These are phyloP conservation scores for Penicillium simplicissimum DNA, from an alignment of 495 filamentous ascomycete genomes.

Conservation along the genomic window DNA sequence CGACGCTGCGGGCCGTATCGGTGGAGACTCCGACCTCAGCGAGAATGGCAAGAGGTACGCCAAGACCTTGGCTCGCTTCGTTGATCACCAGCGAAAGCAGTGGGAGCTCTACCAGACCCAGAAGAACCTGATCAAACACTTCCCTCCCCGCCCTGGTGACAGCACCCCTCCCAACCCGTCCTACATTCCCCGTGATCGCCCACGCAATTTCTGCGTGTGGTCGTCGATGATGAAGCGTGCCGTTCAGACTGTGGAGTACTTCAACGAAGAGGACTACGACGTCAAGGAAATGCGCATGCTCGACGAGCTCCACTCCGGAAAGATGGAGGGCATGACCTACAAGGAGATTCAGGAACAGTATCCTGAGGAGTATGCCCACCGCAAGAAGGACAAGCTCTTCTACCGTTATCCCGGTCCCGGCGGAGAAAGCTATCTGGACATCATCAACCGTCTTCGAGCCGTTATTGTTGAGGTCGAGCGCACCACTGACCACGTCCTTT, in stretches of 20 bases:
- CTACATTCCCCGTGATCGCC: conserved; percentile 54
- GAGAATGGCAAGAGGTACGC: conserved; percentile 73
- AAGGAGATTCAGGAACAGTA: conserved; percentile 75
- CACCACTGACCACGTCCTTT: conserved; percentile 90
- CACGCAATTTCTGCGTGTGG: conserved; percentile 97
- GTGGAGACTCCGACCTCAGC: conserved; percentile 81
- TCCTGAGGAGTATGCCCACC: conserved; percentile 74
- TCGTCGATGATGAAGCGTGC: conserved; percentile 92
- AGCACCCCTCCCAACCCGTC: conserved; percentile 93
- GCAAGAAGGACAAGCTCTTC: conserved; percentile 78
- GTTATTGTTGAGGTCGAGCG: conserved; percentile 97
- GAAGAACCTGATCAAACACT: conserved; percentile 65
- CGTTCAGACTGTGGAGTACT: conserved; percentile 79
- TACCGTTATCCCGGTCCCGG: conserved; percentile 95
- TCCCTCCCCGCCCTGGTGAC: conserved; percentile 85
- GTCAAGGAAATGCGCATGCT: conserved; percentile 98
- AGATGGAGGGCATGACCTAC: conserved; percentile 93
- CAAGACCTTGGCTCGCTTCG: conserved; percentile 70
- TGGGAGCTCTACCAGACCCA: conserved; percentile 78
- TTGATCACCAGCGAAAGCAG: conserved; percentile 68
- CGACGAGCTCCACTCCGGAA: conserved; percentile 90
- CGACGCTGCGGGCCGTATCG: conserved; percentile 76
- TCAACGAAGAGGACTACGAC: conserved; percentile 96
- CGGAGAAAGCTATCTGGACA: conserved; percentile 93
- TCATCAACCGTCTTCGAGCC: conserved; percentile 91